Conservation (phyloP, 257 asterid genomes). For the Cynanchum wilfordii region DNA sequence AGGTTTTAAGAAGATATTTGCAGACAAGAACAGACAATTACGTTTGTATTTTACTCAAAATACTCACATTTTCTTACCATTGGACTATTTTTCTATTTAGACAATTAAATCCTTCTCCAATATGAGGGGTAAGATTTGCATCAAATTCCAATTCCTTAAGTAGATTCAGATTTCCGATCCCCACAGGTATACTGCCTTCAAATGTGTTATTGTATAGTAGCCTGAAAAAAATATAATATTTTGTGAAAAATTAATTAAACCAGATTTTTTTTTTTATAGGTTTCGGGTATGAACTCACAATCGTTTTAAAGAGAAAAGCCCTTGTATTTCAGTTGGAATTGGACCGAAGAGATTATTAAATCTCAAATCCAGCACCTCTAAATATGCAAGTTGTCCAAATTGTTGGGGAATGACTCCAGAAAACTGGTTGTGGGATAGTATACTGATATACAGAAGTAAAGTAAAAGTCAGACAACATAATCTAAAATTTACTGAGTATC, state of each 20-base stretch:
- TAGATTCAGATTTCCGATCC: slow-evolving; percentile 55
- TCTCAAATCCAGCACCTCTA: slow-evolving; percentile 78
- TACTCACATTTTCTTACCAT: slow-evolving; percentile 40
- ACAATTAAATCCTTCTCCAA: slow-evolving; percentile 42
- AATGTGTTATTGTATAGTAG: slow-evolving; percentile 64
- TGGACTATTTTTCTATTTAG: slow-evolving; percentile 69
- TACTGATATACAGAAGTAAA: slow-evolving; percentile 16
- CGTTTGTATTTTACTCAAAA: background rate
- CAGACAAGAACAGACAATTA: background rate
- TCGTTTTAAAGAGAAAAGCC: slow-evolving; percentile 45
- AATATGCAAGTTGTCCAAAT: slow-evolving; percentile 45
- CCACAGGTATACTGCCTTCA: slow-evolving; percentile 66
- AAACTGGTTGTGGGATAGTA: slow-evolving; percentile 61
- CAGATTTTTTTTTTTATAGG: background rate
- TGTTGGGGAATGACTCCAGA: slow-evolving; percentile 66
- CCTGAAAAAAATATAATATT: slow-evolving; percentile 31
- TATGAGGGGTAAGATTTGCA: slow-evolving; percentile 40
- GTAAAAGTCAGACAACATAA: background rate
- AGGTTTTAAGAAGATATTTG: background rate
- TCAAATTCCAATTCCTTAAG: slow-evolving; percentile 55
- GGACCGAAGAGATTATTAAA: slow-evolving; percentile 63
- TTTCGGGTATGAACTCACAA: slow-evolving; percentile 41
- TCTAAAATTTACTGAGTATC: background rate
- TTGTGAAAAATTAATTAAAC: background rate
- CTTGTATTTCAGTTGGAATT: slow-evolving; percentile 74